Conservation (phyloP, 2,329 filamentous ascomycete species). For the Colletotrichum magnum region DNA sequence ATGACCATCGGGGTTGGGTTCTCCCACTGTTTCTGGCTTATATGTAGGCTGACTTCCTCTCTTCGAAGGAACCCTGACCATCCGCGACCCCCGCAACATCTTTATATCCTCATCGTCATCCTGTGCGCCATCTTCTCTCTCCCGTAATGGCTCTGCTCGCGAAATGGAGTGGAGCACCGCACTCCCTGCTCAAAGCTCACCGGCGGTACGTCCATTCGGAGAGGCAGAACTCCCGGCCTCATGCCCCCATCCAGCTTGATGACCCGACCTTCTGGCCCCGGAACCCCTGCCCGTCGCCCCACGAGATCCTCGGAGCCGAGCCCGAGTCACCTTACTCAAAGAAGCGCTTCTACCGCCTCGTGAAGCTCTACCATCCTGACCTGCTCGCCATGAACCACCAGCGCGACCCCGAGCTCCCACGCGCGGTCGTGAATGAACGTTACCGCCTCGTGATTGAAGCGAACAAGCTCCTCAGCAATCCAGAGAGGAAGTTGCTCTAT, state of each 20-base stretch:
- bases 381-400: slow-evolving; percentile 10
- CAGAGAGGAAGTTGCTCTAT: slow-evolving; percentile 32
- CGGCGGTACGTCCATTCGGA: slow-evolving; percentile 10
- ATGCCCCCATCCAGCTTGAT: background rate
- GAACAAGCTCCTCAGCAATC: slow-evolving; percentile 38
- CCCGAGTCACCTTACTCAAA: slow-evolving; percentile 38
- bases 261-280: slow-evolving; percentile 33
- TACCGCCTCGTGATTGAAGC: slow-evolving; percentile 41
- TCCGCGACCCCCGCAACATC: background rate
- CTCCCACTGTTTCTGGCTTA: too few relatives aligned
- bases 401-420: background rate
- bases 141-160: background rate
- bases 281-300: slow-evolving; percentile 33
- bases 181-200: slow-evolving; percentile 4
- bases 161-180: background rate
- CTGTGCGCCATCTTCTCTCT: too few relatives aligned
- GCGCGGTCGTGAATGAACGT: slow-evolving; percentile 27
- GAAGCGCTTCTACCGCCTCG: slow-evolving; percentile 38
- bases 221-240: background rate
- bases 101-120: too few relatives aligned
- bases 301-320: slow-evolving; percentile 38
- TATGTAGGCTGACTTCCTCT: too few relatives aligned
- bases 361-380: slow-evolving; percentile 44
- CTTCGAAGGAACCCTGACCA: background rate
- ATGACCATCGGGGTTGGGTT: background rate